phyloP scores from a whole-genome alignment of 2,329 filamentous ascomycete genomes.

The Phialemoniopsis sp. region DNA sequence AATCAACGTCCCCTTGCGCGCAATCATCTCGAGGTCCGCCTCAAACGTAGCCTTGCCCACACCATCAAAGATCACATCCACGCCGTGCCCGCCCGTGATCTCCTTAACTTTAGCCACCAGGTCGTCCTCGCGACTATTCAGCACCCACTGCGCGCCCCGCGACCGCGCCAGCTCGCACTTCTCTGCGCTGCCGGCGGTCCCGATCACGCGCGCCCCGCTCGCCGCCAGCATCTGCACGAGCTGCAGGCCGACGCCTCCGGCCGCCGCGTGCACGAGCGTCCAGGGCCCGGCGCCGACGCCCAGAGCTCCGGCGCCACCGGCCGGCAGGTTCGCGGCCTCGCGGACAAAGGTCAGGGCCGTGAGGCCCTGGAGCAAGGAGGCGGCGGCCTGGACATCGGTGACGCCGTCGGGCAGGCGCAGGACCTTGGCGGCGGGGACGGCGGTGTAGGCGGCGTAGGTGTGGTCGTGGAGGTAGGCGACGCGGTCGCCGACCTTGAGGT shows the following conservation, averaged over 20 bases:
- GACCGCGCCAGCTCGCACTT: slow-evolving; percentile 67
- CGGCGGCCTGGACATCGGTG: slow-evolving; percentile 58
- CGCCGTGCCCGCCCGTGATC: slow-evolving; percentile 69
- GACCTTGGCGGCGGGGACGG: slow-evolving; percentile 47
- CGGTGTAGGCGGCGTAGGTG: slow-evolving; percentile 54
- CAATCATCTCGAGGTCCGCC: slow-evolving; percentile 67
- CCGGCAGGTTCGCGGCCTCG: slow-evolving; percentile 46
- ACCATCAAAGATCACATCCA: slow-evolving; percentile 77
- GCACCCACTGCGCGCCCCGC: slow-evolving; percentile 66
- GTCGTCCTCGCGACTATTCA: slow-evolving; percentile 63
- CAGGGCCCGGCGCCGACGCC: slow-evolving; percentile 71
- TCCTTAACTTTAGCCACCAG: slow-evolving; percentile 57
- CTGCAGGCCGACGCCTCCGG: slow-evolving; percentile 74
- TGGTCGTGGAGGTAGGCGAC: slow-evolving; percentile 63
- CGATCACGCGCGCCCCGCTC: slow-evolving; percentile 74
- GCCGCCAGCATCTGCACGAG: slow-evolving; percentile 70
- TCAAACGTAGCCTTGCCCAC: slow-evolving; percentile 87
- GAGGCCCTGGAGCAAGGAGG: slow-evolving; percentile 73
- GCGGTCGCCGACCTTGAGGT: slow-evolving; percentile 61
- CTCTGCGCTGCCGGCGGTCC: slow-evolving; percentile 68
- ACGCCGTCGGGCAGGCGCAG: slow-evolving; percentile 62
- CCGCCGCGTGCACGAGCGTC: slow-evolving; percentile 80
- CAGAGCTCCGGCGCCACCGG: slow-evolving; percentile 23
- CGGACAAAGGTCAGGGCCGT: slow-evolving; percentile 77
- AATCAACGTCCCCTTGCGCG: slow-evolving; percentile 71